Conservation (phyloP, 257 asterid genomes). For the Solanum pennellii region DNA sequence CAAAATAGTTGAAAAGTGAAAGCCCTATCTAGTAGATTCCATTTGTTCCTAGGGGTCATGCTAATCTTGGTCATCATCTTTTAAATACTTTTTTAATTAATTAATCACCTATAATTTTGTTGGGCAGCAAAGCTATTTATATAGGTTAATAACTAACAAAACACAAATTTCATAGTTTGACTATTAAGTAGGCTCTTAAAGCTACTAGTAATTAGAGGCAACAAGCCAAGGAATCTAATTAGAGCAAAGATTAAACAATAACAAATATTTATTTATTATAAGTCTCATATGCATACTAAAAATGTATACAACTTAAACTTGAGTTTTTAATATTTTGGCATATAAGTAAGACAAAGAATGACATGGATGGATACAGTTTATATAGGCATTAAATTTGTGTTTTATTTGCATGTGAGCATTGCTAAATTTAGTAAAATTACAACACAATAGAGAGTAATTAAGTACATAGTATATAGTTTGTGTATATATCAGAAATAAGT, state of each 20-base stretch:
- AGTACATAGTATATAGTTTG: not conserved
- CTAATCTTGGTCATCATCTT: not conserved
- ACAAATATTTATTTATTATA: not conserved
- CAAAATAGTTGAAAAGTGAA: not conserved
- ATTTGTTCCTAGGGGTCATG: not conserved
- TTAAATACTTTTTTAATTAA: not conserved
- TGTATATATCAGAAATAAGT: constrained; percentile 1
- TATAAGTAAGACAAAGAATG: not conserved
- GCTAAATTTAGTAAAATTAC: not conserved
- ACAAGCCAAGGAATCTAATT: constrained; percentile 1
- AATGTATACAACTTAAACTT: not conserved
- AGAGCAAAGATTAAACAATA: not conserved
- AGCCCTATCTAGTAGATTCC: not conserved
- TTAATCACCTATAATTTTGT: not conserved
- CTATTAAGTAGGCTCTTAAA: constrained; percentile 1
- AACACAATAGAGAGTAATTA: not conserved
- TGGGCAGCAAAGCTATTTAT: not conserved
- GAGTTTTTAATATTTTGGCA: too few species aligned
- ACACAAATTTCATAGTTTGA: not conserved
- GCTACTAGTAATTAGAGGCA: not conserved
- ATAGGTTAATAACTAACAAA: not conserved
- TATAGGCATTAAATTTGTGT: not conserved
- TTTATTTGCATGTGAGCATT: not conserved
- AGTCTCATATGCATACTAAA: not conserved
- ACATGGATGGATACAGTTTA: not conserved